Percentiles rank a stretch among this genome's conserved stretches.
These are phyloP conservation scores for Solanum chilense DNA, from an alignment of 257 asterid genomes.

Conservation along the genomic window DNA sequence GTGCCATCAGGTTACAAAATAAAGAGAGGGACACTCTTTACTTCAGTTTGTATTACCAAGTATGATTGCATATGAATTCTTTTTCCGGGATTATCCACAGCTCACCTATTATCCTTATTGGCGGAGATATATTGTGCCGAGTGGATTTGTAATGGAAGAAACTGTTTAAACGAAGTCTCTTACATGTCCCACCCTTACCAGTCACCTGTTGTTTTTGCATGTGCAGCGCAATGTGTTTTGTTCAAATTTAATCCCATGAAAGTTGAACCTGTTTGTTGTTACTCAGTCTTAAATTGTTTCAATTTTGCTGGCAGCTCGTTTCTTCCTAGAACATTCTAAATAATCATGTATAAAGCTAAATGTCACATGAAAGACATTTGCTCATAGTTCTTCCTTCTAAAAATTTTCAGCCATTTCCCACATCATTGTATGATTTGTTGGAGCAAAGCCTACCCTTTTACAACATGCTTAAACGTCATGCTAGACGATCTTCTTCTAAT, in stretches of 20 bases:
- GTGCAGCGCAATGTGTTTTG: not conserved
- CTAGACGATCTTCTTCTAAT: conserved; percentile 13
- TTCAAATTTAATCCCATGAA: not conserved
- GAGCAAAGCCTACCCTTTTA: conserved; percentile 82
- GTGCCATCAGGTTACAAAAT: not conserved
- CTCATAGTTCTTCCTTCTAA: not conserved
- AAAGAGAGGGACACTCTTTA: not conserved
- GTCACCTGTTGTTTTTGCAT: not conserved
- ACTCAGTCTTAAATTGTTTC: not conserved
- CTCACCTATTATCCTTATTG: not conserved
- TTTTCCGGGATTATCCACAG: not conserved
- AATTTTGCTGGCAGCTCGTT: not conserved
- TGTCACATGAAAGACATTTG: not conserved
- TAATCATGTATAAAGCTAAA: not conserved
- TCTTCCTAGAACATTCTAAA: not conserved
- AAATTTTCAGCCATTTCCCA: conserved; percentile 63
- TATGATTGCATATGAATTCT: not conserved
- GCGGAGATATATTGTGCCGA: not conserved
- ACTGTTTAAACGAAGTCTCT: not conserved
- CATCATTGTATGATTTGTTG: conserved; percentile 54
- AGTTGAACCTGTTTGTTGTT: not conserved
- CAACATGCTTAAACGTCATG: conserved; percentile 50
- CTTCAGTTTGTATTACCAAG: not conserved
- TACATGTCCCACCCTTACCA: not conserved
- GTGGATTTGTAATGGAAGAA: not conserved